Conservation (phyloP, 768 basidiomycete genomes). For the Trametes villosa region DNA sequence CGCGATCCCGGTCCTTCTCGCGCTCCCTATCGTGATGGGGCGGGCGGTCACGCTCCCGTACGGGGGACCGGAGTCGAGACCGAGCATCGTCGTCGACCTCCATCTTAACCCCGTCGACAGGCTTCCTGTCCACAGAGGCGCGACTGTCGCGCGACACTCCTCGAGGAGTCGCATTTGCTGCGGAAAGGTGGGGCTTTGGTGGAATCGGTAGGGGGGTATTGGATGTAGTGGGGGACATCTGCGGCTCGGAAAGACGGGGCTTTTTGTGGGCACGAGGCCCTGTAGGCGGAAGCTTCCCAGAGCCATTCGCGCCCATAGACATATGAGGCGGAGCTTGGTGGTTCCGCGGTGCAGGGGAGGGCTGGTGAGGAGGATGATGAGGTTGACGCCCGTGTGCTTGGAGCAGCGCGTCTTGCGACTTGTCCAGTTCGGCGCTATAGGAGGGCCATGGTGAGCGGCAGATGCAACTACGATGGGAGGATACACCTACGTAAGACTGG, state of each 20-base stretch:
- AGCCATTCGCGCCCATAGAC: conserved; percentile 26
- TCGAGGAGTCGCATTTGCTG: conserved; percentile 23
- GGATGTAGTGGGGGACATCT: conserved; percentile 20
- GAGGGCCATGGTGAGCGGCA: conserved; percentile 12
- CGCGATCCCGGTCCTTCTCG: conserved; percentile 43
- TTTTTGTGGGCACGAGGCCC: conserved; percentile 84
- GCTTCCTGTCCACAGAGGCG: conserved; percentile 27
- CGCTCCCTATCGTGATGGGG: conserved; percentile 40
- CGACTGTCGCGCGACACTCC: conserved; percentile 29
- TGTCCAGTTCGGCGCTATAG: conserved; percentile 73
- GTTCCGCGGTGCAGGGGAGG: conserved; percentile 48
- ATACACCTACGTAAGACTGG: conserved; percentile 67
- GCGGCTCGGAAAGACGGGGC: conserved; percentile 66
- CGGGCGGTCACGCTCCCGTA: conserved; percentile 39
- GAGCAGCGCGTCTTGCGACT: conserved; percentile 68
- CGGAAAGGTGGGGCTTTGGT: conserved; percentile 23
- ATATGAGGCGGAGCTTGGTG: conserved; percentile 41
- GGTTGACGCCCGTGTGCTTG: conserved; percentile 47
- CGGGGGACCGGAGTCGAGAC: conserved; percentile 46
- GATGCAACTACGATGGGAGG: not conserved
- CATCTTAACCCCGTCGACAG: conserved; percentile 25
- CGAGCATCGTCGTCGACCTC: conserved; percentile 61
- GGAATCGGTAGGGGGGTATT: conserved; percentile 11
- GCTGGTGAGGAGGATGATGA: conserved; percentile 9
- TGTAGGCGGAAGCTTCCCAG: conserved; percentile 66